Percentiles rank a stretch among this genome's conserved stretches.
Evolutionary conservation across 306 rosid genomes (phyloP).

Genomic region (Vicia villosa): DNA sequence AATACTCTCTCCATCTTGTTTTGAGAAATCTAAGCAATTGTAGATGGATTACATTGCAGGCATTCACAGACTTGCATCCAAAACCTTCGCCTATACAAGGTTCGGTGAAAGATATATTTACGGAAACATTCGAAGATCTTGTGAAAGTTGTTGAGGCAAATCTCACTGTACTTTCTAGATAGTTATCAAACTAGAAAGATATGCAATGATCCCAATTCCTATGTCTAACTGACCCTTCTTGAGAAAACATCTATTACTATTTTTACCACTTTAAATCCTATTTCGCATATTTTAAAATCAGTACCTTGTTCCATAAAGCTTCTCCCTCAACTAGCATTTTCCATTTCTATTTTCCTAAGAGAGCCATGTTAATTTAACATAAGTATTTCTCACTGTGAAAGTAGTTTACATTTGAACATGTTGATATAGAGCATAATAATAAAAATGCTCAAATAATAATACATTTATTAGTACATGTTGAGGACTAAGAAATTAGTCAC

Average conservation of each 20-base stretch:
- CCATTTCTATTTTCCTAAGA: no score
- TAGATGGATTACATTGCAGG: slow-evolving; percentile 76
- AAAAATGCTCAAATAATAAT: not conserved
- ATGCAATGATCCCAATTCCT: no score
- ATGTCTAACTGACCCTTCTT: no score
- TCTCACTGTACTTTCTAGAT: no score
- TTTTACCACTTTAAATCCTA: not conserved
- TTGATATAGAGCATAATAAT: not conserved
- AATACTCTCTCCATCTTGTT: not conserved
- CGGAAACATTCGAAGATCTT: slow-evolving; percentile 66
- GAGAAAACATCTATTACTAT: no score
- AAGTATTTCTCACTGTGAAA: not conserved
- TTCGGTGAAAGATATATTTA: slow-evolving; percentile 77
- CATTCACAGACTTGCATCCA: slow-evolving; percentile 65
- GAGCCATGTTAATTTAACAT: no score
- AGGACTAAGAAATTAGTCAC: not conserved
- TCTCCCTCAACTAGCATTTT: not conserved
- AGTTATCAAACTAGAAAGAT: no score
- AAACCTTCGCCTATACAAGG: slow-evolving; percentile 75
- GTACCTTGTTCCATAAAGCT: not conserved
- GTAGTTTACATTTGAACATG: slow-evolving; percentile 3
- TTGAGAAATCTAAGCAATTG: slow-evolving; percentile 14
- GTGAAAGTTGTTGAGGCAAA: slow-evolving; percentile 66
- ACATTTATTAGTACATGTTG: not conserved
- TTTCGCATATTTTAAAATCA: not conserved